Evolutionary conservation across 139 green algal genomes (phyloP).

Genomic region (Chlorella sp.): DNA sequence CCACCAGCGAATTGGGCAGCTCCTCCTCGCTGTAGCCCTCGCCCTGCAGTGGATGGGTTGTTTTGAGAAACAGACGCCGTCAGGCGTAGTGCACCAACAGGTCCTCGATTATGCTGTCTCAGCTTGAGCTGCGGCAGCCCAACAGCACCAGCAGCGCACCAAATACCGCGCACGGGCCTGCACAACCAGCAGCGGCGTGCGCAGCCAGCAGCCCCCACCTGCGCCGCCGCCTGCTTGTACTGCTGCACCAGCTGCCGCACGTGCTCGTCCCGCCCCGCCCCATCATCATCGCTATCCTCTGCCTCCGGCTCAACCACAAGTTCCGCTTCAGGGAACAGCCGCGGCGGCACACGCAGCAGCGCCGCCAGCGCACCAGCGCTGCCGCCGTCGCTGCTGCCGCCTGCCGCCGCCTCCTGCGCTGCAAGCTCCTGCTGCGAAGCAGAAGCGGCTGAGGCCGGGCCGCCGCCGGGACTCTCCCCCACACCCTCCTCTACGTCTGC

Average conservation of each 20-base stretch:
- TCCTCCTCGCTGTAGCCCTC: constrained; percentile 58
- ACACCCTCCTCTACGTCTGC: too few species aligned
- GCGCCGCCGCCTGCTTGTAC: constrained; percentile 54
- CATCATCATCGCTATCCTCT: constrained; percentile 43
- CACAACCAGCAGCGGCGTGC: neutral
- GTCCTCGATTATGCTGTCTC: too few species aligned
- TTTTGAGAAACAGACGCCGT: too few species aligned
- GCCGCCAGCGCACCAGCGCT: neutral
- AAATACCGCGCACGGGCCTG: too few species aligned
- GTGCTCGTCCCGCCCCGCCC: constrained; percentile 44
- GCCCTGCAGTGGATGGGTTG: neutral
- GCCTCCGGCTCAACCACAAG: constrained; percentile 80
- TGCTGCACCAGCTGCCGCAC: constrained; percentile 50
- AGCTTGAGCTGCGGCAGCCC: too few species aligned
- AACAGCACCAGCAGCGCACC: too few species aligned
- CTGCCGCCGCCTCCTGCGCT: neutral
- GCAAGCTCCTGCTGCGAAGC: constrained; percentile 12
- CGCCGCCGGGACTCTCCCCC: neutral
- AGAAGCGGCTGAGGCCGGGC: constrained; percentile 11
- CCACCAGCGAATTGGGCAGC: constrained; percentile 64
- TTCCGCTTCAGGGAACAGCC: constrained; percentile 70
- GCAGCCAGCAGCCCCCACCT: constrained; percentile 44
- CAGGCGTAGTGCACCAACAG: too few species aligned
- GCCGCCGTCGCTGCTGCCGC: neutral
- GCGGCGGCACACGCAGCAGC: neutral